Conservation (phyloP, 495 filamentous ascomycete genomes). For the Halenospora varia region DNA sequence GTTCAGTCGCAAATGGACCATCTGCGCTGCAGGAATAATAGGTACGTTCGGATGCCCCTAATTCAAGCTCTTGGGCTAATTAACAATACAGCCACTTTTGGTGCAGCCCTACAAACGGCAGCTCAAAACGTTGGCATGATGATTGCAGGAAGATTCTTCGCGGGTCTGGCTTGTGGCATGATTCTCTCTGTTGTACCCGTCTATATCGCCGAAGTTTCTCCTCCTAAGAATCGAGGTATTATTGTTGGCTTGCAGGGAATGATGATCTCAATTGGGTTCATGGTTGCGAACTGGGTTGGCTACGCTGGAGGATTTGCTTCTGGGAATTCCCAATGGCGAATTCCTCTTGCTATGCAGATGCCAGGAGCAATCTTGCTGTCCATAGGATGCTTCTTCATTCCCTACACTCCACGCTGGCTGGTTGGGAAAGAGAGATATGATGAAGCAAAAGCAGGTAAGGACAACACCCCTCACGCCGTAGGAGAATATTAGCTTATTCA, state of each 20-base stretch:
- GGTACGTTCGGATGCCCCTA: no score
- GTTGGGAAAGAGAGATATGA: no score
- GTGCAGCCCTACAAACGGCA: neutral
- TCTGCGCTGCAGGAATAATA: neutral
- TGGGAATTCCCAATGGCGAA: neutral
- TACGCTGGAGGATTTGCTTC: slow-evolving; percentile 30
- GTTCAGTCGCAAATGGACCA: slow-evolving; percentile 22
- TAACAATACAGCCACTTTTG: neutral
- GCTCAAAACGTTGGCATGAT: neutral
- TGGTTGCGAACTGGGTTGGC: slow-evolving; percentile 48
- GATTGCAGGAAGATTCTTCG: slow-evolving; percentile 33
- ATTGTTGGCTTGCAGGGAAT: slow-evolving; percentile 39
- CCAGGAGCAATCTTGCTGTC: neutral
- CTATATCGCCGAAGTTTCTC: slow-evolving; percentile 41
- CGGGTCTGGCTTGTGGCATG: slow-evolving; percentile 47
- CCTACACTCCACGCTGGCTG: slow-evolving; percentile 3
- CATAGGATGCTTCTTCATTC: neutral
- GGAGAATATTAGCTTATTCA: neutral
- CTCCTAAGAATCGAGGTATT: slow-evolving; percentile 45
- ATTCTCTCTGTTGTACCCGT: slow-evolving; percentile 45
- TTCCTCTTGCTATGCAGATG: neutral
- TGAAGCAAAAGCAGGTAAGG: neutral
- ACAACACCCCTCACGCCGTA: neutral
- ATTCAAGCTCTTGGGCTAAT: no score
- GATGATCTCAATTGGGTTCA: neutral